Percentiles rank a stretch among this genome's conserved stretches.
Conservation (phyloP, 345 rosid genomes). For the Populus deltoides region DNA sequence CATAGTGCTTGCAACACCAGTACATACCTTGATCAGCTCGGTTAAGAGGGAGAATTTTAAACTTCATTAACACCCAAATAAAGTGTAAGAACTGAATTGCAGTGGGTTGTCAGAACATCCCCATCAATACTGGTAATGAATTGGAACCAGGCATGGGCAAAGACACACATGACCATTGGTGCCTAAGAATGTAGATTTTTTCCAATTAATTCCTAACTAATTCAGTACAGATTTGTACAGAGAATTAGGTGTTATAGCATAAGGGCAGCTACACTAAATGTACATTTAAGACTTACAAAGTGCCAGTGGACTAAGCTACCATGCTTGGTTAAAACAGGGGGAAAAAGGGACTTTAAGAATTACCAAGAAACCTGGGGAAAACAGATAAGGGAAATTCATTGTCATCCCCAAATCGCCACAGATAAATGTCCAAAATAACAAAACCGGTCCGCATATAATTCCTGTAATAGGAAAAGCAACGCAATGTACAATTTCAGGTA, state of each 20-base stretch:
- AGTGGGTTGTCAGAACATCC: not conserved
- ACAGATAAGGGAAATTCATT: conserved; percentile 60
- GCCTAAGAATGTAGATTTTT: not conserved
- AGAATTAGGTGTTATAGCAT: not conserved
- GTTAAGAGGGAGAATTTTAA: not conserved
- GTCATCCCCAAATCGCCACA: conserved; percentile 69
- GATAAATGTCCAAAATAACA: conserved; percentile 79
- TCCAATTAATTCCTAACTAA: not conserved
- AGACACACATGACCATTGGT: not conserved
- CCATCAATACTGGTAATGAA: not conserved
- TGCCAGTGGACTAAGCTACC: not conserved
- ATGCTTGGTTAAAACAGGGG: not conserved
- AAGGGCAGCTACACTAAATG: not conserved
- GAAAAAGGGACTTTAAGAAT: not conserved
- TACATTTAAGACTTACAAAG: not conserved
- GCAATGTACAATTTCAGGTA: conserved; percentile 7
- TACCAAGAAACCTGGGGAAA: conserved; percentile 87
- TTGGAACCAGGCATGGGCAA: not conserved
- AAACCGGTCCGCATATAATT: conserved; percentile 72
- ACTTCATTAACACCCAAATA: not conserved
- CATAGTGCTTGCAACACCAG: not conserved
- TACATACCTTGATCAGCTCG: not conserved
- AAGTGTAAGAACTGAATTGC: not conserved
- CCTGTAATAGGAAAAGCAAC: conserved; percentile 46
- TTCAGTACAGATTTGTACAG: not conserved